Evolutionary conservation across 257 asterid genomes (phyloP).

Genomic region (Solanum pimpinellifolium): DNA sequence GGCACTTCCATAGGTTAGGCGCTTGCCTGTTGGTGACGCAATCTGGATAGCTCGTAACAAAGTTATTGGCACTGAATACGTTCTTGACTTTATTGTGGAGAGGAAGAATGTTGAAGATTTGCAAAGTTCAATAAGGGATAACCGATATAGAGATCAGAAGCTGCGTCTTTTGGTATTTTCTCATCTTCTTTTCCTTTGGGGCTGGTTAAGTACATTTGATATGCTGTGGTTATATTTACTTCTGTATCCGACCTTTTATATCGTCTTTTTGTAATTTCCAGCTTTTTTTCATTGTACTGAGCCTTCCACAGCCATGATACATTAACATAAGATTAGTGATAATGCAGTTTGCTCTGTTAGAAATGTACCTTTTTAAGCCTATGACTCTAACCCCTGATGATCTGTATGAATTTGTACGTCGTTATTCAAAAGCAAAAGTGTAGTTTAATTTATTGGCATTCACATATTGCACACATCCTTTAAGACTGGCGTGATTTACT

Average conservation of each 20-base stretch:
- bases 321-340: neutral
- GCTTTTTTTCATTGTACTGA: neutral
- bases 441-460: neutral
- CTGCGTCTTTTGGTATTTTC: constrained; percentile 72
- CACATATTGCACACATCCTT: neutral
- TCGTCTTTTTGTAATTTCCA: neutral
- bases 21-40: constrained; percentile 92
- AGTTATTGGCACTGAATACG: constrained; percentile 48
- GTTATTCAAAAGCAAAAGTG: neutral
- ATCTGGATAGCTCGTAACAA: constrained; percentile 93
- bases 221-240: neutral
- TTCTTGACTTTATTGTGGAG: constrained; percentile 95
- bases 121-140: constrained; percentile 84
- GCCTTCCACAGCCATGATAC: neutral
- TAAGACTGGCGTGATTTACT: neutral
- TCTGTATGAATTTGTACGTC: neutral
- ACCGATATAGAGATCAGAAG: constrained; percentile 89
- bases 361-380: neutral
- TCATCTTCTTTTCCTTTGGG: neutral
- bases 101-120: constrained; percentile 94
- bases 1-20: constrained; percentile 50
- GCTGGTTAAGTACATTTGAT: neutral
- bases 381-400: neutral
- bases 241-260: neutral
- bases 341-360: neutral